Base-by-base conservation (phyloP, 805 yeast genomes). In the Starmera pachycereana region DNA sequence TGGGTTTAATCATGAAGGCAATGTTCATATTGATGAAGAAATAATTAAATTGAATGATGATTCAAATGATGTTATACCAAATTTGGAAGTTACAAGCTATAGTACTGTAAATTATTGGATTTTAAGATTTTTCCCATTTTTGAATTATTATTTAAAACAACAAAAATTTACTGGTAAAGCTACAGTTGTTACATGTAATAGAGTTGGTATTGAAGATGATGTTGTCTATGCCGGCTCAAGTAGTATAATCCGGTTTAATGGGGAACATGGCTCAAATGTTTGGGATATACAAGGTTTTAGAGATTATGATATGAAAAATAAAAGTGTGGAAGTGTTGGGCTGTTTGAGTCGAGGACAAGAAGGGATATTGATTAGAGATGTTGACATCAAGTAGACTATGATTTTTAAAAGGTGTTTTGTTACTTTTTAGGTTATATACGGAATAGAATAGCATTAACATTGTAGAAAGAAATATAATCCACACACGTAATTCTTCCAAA, bases 121-220 rank as follows among this genome's bases (percentile, higher is more conserved):
- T 5, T 49, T 75, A 29, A 61, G 97, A 35, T 71, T 84, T 49
- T 64, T 72, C 49, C 94, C 92, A 2, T 72, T 77, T 43, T 54
- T 78, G 48, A 59, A 60, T 36, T 71, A 69, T 49, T 16, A 33
- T 4, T 33, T 39, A 40, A 52, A 39, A 28, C 40, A 36, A 1
- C 12, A 35, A 1, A 42, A 33, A 8, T 39, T 37, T 32, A n/a
- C 50, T 11, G 43, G 39, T 13, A 56, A 54, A 25, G 58, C 65
- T 0, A 55, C 65, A 1, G 52, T 81, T 11, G 71, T 81, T 0
- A 53, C 77, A 6, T 76, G 87, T 49, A 87, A 88, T 54, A 65
- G 97, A 45, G 63, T 74, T 9, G 97, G 97, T 0, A 62, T 80
- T n/a, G 96, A 88, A 54, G 78, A 67, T 37, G 73, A 70, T 33